These are phyloP conservation scores for Candida xiaguanensis DNA, from an alignment of 805 yeast genomes.

Conservation along the genomic window DNA sequence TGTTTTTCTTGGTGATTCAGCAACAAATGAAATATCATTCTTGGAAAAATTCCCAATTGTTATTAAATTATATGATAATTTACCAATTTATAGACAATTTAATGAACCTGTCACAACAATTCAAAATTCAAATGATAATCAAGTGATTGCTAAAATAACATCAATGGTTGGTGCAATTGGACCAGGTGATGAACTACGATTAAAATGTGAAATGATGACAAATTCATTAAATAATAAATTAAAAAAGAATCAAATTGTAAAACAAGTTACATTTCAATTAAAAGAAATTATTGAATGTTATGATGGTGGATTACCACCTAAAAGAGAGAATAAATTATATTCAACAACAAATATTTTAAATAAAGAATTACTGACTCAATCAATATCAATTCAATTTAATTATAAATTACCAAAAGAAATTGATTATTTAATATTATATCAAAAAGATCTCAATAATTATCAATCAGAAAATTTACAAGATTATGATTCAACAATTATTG, in stretches of 20 bases:
- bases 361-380: constrained; percentile 21
- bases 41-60: constrained; percentile 45
- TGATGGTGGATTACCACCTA: constrained; percentile 48
- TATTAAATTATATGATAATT: constrained; percentile 52
- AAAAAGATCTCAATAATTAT: background rate
- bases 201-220: constrained; percentile 39
- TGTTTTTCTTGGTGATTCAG: constrained; percentile 28
- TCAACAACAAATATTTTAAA: constrained; percentile 27
- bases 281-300: constrained; percentile 53
- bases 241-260: constrained; percentile 35
- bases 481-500: constrained; percentile 9
- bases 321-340: constrained; percentile 41
- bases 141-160: constrained; percentile 42
- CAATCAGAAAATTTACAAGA: constrained; percentile 6
- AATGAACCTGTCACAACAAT: constrained; percentile 48
- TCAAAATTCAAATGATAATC: constrained; percentile 45
- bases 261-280: constrained; percentile 44
- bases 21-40: constrained; percentile 27
- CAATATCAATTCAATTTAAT: constrained; percentile 20
- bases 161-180: constrained; percentile 56
- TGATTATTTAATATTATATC: constrained; percentile 29
- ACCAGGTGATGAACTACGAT: constrained; percentile 46
- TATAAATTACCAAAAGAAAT: constrained; percentile 32
- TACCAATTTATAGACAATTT: constrained; percentile 54
- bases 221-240: constrained; percentile 30